These are phyloP conservation scores for Pyrenochaeta sp. DNA, from an alignment of 2,329 filamentous ascomycete genomes.

Conservation along the genomic window DNA sequence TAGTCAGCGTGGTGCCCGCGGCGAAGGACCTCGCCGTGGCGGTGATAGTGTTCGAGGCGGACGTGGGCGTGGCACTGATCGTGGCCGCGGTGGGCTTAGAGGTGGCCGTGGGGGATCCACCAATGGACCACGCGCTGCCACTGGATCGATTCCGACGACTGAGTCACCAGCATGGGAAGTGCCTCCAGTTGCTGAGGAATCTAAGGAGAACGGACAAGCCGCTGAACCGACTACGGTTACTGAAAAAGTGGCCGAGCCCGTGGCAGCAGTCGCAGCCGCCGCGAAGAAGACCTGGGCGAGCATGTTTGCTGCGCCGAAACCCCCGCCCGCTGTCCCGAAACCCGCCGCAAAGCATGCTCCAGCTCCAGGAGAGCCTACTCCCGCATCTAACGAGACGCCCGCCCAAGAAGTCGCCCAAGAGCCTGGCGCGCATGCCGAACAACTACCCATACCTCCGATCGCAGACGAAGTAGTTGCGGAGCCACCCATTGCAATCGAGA, in stretches of 20 bases:
- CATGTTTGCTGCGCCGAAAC: slow-evolving; percentile 61
- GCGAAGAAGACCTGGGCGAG: slow-evolving; percentile 63
- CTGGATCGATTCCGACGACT: slow-evolving; percentile 72
- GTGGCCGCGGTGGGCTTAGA: slow-evolving; percentile 59
- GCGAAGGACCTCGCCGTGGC: slow-evolving; percentile 37
- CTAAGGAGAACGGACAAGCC: slow-evolving; percentile 34
- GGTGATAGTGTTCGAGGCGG: slow-evolving; percentile 53
- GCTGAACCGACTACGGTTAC: slow-evolving; percentile 24
- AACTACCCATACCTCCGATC: slow-evolving; percentile 49
- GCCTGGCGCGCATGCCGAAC: slow-evolving; percentile 50
- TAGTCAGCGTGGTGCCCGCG: slow-evolving; percentile 32
- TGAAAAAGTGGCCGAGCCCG: slow-evolving; percentile 26
- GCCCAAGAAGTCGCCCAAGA: slow-evolving; percentile 51
- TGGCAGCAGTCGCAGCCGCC: slow-evolving; percentile 40
- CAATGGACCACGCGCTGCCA: slow-evolving; percentile 65
- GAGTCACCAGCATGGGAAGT: slow-evolving; percentile 72
- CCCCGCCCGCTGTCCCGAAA: slow-evolving; percentile 53
- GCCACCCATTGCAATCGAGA: slow-evolving; percentile 37
- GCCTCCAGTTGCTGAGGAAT: slow-evolving; percentile 40
- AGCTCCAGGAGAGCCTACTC: slow-evolving; percentile 49
- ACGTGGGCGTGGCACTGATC: slow-evolving; percentile 70
- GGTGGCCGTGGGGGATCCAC: slow-evolving; percentile 71
- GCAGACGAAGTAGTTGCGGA: slow-evolving; percentile 49
- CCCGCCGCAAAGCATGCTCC: slow-evolving; percentile 45
- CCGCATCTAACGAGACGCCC: slow-evolving; percentile 46